Evolutionary conservation across 2,329 filamentous ascomycete genomes (phyloP).

Genomic region (Colletotrichum limetticola): DNA sequence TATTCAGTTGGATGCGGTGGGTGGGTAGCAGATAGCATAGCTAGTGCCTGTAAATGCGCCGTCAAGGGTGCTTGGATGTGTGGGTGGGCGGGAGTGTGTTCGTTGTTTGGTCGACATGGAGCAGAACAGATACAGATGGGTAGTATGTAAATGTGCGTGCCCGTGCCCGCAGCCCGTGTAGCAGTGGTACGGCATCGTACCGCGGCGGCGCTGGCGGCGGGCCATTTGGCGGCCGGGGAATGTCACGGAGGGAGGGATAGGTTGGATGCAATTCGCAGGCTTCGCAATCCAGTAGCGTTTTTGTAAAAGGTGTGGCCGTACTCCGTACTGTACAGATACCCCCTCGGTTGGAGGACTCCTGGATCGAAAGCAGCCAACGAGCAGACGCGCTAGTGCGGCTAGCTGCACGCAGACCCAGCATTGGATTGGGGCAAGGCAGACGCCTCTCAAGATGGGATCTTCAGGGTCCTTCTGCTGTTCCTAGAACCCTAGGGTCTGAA

Average conservation of each 20-base stretch:
- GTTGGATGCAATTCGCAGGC: too few relatives aligned
- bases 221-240: conserved; percentile 31
- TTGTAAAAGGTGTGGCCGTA: too few relatives aligned
- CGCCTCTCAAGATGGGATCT: conserved; percentile 29
- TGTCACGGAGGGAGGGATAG: conserved; percentile 17
- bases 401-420: conserved; percentile 27
- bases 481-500: conserved; percentile 2
- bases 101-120: neutral
- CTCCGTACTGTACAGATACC: too few relatives aligned
- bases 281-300: too few relatives aligned
- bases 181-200: conserved; percentile 21
- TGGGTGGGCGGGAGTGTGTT: neutral
- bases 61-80: neutral
- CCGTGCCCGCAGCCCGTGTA: neutral
- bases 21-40: neutral
- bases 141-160: conserved; percentile 6
- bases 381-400: conserved; percentile 25
- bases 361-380: conserved; percentile 18
- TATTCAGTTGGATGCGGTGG: conserved; percentile 13
- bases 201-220: conserved; percentile 24
- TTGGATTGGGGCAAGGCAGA: conserved; percentile 22
- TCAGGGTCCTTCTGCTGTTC: conserved; percentile 32
- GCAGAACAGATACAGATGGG: neutral
- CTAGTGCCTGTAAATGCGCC: neutral
- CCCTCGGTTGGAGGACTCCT: neutral